Evolutionary conservation across 495 filamentous ascomycete species (phyloP).

Genomic region (Aspergillus mulundensis): DNA sequence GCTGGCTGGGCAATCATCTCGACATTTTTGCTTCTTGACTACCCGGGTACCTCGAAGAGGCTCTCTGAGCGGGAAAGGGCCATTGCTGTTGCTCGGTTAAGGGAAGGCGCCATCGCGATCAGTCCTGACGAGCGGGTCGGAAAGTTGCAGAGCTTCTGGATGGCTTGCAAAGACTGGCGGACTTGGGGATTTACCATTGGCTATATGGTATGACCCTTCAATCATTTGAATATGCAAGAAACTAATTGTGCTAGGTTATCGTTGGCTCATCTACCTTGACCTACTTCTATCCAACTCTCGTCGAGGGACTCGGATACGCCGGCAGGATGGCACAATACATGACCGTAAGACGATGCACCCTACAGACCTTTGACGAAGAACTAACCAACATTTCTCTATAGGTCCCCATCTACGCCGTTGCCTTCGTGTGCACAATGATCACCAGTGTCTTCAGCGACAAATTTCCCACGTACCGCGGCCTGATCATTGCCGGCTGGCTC

Average conservation of each 20-base stretch:
- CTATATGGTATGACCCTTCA: constrained; percentile 21
- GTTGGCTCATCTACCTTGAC: constrained; percentile 1
- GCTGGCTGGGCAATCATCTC: constrained; percentile 22
- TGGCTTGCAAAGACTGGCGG: constrained; percentile 17
- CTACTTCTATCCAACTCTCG: constrained; percentile 52
- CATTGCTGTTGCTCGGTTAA: constrained; percentile 23
- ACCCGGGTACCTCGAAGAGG: constrained; percentile 23
- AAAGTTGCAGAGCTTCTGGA: constrained; percentile 7
- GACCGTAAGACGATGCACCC: too few species aligned
- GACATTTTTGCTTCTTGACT: constrained; percentile 29
- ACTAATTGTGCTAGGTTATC: background rate
- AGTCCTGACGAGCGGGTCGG: constrained; percentile 4
- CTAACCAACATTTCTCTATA: background rate
- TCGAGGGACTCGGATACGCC: constrained; percentile 40
- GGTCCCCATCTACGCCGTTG: constrained; percentile 40
- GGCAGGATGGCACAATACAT: constrained; percentile 23
- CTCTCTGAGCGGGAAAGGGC: constrained; percentile 22
- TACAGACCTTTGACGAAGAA: too few species aligned
- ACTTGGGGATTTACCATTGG: constrained; percentile 28
- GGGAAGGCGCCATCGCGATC: constrained; percentile 6
- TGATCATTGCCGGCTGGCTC: constrained; percentile 36
- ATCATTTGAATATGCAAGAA: background rate
- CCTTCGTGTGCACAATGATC: constrained; percentile 27
- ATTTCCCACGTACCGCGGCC: constrained; percentile 25
- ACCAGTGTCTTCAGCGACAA: constrained; percentile 29